Evolutionary conservation across 139 green algal species (phyloP), one percentile per base, ranked within the genome.

Genomic region (Zygnema circumcarinatum): DNA sequence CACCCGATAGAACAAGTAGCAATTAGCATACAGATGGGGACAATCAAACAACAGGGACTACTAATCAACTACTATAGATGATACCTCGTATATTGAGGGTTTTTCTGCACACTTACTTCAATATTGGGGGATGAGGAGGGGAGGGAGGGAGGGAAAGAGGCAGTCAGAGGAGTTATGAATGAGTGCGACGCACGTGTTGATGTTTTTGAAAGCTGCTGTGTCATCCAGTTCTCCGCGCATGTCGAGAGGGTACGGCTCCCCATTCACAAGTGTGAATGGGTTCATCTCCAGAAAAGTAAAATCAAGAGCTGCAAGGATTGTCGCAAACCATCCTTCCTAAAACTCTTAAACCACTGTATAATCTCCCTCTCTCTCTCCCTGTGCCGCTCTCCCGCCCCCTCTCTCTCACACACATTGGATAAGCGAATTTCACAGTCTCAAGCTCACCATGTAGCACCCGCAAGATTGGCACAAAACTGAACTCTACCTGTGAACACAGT

Each of bases 241-340:
- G 88, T 97, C 94, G 31, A 96, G 91, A 25, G 94, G 94, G 89
- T 94, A 95, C 41, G 94, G 92, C 56, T 83, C 67, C 22, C 94
- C 94, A 0, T 83, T 25, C 38, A 94, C 94, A 40, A 98, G 85
- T 0, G 95, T 97, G 92, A 98, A 98, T 1, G 96, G 96, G 90
- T 98, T 98, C 94, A 98, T 98, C 92, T 98, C 96, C 74, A 98
- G 85, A 76, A 98, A 84, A 0, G 92, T 97, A 42, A 93, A 95
- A 92, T 98, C 96, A 68, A 98, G 84, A 90, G 98, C 95, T 69
- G 93, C 25, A 87, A 2, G 95, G 88, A 83, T 88, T 52, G 1
- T 16, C 1, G 1, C 33, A 75, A 39, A 87, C 31, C 52, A 85
- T n/a, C n/a, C n/a, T n/a, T n/a, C n/a, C n/a, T n/a, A n/a, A n/a